Conservation (phyloP, 2,329 filamentous ascomycete species). For the Fusarium luffae region DNA sequence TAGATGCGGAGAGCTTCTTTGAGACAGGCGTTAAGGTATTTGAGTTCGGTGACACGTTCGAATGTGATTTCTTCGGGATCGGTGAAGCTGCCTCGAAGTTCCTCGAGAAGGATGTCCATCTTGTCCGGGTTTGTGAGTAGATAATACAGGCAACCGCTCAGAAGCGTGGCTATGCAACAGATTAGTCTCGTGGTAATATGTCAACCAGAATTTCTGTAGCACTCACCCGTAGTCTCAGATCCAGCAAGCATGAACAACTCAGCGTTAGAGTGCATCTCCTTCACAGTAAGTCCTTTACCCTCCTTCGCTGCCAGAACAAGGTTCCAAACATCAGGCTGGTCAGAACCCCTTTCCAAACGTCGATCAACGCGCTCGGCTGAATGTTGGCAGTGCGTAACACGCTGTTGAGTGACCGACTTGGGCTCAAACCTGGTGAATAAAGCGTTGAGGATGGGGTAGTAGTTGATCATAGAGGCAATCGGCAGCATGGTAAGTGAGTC, state of each 20-base stretch:
- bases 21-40: constrained; percentile 15
- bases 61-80: not conserved
- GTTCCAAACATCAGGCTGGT: constrained; percentile 26
- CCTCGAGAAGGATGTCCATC: not conserved
- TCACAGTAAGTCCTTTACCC: constrained; percentile 12
- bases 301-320: constrained; percentile 15
- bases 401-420: constrained; percentile 8
- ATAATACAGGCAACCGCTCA: constrained; percentile 9
- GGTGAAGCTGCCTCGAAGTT: not conserved
- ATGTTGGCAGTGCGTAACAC: constrained; percentile 13
- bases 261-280: constrained; percentile 25
- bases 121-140: not conserved
- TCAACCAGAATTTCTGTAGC: too few species aligned
- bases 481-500: constrained; percentile 9
- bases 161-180: not conserved
- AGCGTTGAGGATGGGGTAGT: constrained; percentile 6
- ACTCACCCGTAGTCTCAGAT: constrained; percentile 15
- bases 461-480: not conserved
- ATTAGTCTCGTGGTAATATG: not conserved
- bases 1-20: constrained; percentile 9
- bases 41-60: not conserved
- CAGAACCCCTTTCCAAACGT: constrained; percentile 7
- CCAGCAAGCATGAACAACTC: constrained; percentile 26
- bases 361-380: constrained; percentile 9
- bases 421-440: constrained; percentile 10